A percentile compares a stretch with the other conserved stretches of the same genome.
phyloP scores from a whole-genome alignment of 192 early-diverging fungal species.

The Mortierella antarctica region DNA sequence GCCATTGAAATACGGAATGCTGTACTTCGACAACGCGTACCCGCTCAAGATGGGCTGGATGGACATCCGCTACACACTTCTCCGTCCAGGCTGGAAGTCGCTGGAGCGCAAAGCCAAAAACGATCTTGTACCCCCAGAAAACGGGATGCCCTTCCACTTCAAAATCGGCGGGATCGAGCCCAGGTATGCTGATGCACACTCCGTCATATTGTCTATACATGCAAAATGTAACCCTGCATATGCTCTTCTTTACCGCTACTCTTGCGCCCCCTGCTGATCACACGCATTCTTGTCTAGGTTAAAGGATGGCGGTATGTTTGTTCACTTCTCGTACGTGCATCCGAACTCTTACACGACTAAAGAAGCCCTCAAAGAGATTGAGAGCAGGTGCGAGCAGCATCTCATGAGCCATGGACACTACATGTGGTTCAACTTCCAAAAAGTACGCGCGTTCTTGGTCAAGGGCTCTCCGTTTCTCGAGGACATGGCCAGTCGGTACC shows the following conservation, averaged over 20 bases:
- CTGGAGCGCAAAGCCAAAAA: slow-evolving; percentile 48
- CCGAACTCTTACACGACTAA: slow-evolving; percentile 41
- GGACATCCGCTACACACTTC: slow-evolving; percentile 36
- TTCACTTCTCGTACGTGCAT: slow-evolving; percentile 61
- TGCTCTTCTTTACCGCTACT: background rate
- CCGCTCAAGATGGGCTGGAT: slow-evolving; percentile 53
- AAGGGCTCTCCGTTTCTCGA: slow-evolving; percentile 79
- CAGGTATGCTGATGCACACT: slow-evolving; percentile 45
- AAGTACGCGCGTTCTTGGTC: slow-evolving; percentile 72
- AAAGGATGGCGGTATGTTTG: slow-evolving; percentile 66
- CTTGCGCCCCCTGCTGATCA: background rate
- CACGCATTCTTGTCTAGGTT: slow-evolving; percentile 22
- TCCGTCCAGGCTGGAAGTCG: slow-evolving; percentile 43
- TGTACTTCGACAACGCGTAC: slow-evolving; percentile 52
- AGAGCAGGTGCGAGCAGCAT: slow-evolving; percentile 57
- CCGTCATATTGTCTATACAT: background rate
- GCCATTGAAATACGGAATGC: slow-evolving; percentile 44
- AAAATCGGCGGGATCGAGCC: slow-evolving; percentile 59
- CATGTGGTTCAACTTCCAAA: slow-evolving; percentile 75
- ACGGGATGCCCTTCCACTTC: slow-evolving; percentile 62
- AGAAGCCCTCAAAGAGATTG: slow-evolving; percentile 58
- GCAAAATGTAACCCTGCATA: background rate
- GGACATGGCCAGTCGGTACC: slow-evolving; percentile 71
- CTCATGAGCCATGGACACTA: slow-evolving; percentile 65
- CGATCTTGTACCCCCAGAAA: slow-evolving; percentile 56